Percentiles rank a stretch among this genome's conserved stretches.
phyloP scores from a whole-genome alignment of 1,284 basidiomycete species.

The Ustilago hordei region DNA sequence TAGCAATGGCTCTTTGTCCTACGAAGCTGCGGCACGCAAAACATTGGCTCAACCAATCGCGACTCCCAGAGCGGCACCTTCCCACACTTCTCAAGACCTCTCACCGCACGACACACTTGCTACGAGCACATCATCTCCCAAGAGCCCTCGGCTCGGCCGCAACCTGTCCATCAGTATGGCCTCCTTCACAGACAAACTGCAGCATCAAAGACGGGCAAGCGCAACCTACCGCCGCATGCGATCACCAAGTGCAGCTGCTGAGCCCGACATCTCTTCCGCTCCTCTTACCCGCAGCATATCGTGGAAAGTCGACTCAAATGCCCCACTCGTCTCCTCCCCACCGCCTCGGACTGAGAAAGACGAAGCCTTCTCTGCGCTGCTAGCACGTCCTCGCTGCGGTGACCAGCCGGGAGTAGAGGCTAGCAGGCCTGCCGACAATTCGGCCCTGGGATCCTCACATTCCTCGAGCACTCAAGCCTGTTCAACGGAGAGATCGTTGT shows the following conservation, averaged over 20 bases:
- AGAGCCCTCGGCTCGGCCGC: slow-evolving; percentile 22
- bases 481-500: neutral
- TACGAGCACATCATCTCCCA: slow-evolving; percentile 21
- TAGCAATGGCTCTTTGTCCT: slow-evolving; percentile 15
- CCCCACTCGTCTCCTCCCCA: slow-evolving; percentile 17
- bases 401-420: neutral
- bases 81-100: slow-evolving; percentile 7
- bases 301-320: slow-evolving; percentile 1
- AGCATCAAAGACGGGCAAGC: slow-evolving; percentile 41
- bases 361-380: neutral
- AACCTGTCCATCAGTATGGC: slow-evolving; percentile 29
- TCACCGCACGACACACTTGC: slow-evolving; percentile 7
- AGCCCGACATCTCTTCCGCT: neutral
- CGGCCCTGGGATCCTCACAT: neutral
- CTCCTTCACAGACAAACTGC: slow-evolving; percentile 28
- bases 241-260: slow-evolving; percentile 20
- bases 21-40: slow-evolving; percentile 25
- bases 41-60: slow-evolving; percentile 31
- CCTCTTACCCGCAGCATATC: slow-evolving; percentile 23
- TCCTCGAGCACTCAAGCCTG: neutral
- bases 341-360: slow-evolving; percentile 12
- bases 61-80: slow-evolving; percentile 9
- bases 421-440: neutral
- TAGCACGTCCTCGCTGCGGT: neutral
- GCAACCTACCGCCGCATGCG: slow-evolving; percentile 39